Evolutionary conservation across 2,329 filamentous ascomycete genomes (phyloP), one percentile per base, ranked within the genome.

Genomic region (Thielaviopsis populi): DNA sequence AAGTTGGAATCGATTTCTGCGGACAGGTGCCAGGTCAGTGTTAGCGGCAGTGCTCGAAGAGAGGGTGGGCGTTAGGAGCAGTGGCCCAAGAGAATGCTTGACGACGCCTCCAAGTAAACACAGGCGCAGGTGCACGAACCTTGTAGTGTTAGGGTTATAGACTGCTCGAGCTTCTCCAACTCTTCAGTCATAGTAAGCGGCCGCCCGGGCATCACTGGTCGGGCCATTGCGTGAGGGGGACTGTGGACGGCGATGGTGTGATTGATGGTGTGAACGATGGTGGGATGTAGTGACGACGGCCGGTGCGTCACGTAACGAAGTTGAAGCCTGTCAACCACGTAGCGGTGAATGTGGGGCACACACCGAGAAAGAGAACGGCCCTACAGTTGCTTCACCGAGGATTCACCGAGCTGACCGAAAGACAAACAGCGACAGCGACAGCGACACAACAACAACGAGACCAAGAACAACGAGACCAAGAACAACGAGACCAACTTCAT

Each of bases 1-100:
- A 99, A 99, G 76, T 99, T 99, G 75, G 90, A 88, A 73, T 99
- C 94, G 76, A 99, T 99, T 78, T 99, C 94, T 95, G 70, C 17
- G 54, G 66, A 58, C 17, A 30, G 48, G 40, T 19, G 5, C 42
- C 24, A 42, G 41, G 15, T 17, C 30, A 54, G 50, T 19, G 24
- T 61, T 60, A 37, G 50, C 59, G 30, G 40, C 19, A 58, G 17
- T 11, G 48, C 30, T 19, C 40, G 6, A 63, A n/a, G n/a, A n/a
- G n/a, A n/a, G n/a, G n/a, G n/a, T n/a, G n/a, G n/a, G n/a, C n/a
- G n/a, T n/a, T n/a, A n/a, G n/a, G n/a, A n/a, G n/a, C n/a, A n/a
- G n/a, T n/a, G n/a, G n/a, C n/a, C n/a, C n/a, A n/a, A n/a, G n/a
- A 56, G 56, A 2, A n/a, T n/a, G 7, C 7, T 19, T 24, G 13